Conservation (phyloP, 306 rosid genomes). For the Luffa acutangula region DNA sequence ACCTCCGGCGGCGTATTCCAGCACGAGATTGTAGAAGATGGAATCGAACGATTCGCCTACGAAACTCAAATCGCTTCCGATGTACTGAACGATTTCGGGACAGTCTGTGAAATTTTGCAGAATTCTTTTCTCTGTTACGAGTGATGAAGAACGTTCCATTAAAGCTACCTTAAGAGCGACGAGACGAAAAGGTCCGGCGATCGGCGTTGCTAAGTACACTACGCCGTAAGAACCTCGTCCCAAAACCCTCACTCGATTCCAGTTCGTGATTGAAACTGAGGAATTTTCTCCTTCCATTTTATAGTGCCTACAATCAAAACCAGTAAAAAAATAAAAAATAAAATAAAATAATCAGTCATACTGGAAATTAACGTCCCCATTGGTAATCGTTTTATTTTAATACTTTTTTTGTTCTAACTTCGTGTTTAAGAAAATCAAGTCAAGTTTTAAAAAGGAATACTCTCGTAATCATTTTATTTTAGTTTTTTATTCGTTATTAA, state of each 20-base stretch:
- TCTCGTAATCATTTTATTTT: too few species aligned
- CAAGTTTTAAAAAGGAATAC: too few species aligned
- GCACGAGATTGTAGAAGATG: background rate
- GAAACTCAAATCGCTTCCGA: background rate
- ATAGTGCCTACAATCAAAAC: too few species aligned
- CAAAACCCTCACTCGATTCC: background rate
- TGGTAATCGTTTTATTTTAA: too few species aligned
- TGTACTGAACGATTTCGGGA: background rate
- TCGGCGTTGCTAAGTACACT: background rate
- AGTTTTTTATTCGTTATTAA: too few species aligned
- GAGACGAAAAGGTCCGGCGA: background rate
- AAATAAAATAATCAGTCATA: too few species aligned
- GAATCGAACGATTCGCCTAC: background rate
- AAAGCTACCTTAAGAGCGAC: background rate
- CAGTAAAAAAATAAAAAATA: too few species aligned
- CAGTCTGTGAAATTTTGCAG: background rate
- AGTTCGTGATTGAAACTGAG: background rate
- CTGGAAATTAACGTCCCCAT: too few species aligned
- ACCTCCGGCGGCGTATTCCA: background rate
- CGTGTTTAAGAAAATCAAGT: too few species aligned
- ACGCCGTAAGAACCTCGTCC: background rate
- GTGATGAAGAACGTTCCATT: background rate
- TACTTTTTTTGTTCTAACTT: too few species aligned
- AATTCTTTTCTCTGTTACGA: background rate
- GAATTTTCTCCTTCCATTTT: too few species aligned